Percentiles rank a stretch among this genome's conserved stretches.
Evolutionary conservation across 495 filamentous ascomycete species (phyloP).

Genomic region (Stereocaulon alpinum): DNA sequence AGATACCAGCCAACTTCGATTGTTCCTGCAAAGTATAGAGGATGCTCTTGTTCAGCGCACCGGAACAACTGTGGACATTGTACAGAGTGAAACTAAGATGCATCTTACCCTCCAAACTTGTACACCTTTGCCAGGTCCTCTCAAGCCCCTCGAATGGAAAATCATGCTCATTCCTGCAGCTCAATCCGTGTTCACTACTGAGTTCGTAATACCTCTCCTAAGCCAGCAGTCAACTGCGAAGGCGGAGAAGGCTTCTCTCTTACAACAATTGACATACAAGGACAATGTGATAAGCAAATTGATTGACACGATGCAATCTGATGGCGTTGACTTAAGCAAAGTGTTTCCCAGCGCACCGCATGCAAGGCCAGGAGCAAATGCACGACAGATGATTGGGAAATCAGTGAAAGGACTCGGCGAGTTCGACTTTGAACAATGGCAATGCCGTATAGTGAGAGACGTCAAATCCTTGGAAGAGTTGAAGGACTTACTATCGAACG

Average conservation of each 20-base stretch:
- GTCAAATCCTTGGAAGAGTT: not conserved
- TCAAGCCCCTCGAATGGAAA: conserved; percentile 62
- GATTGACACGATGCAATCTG: conserved; percentile 65
- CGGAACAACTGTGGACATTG: conserved; percentile 28
- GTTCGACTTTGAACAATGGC: conserved; percentile 38
- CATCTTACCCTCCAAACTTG: conserved; percentile 48
- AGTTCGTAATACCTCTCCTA: conserved; percentile 62
- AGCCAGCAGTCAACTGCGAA: conserved; percentile 43
- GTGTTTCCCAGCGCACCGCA: conserved; percentile 58
- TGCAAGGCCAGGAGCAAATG: conserved; percentile 26
- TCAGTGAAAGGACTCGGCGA: conserved; percentile 37
- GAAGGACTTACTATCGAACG: not conserved
- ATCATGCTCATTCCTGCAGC: conserved; percentile 47
- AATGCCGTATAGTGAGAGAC: conserved; percentile 10
- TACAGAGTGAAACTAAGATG: conserved; percentile 21
- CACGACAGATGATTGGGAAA: conserved; percentile 30
- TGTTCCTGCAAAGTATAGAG: conserved; percentile 63
- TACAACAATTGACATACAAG: conserved; percentile 58
- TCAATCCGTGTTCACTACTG: conserved; percentile 42
- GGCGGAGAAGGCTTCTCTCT: conserved; percentile 43
- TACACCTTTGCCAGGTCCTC: conserved; percentile 53
- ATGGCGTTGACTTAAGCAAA: conserved; percentile 53
- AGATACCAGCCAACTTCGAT: conserved; percentile 55
- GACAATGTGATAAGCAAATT: conserved; percentile 67
- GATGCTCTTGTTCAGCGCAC: conserved; percentile 43